These are phyloP conservation scores for Cladosporium sp. DNA, from an alignment of 2,329 filamentous ascomycete species.

Conservation along the genomic window DNA sequence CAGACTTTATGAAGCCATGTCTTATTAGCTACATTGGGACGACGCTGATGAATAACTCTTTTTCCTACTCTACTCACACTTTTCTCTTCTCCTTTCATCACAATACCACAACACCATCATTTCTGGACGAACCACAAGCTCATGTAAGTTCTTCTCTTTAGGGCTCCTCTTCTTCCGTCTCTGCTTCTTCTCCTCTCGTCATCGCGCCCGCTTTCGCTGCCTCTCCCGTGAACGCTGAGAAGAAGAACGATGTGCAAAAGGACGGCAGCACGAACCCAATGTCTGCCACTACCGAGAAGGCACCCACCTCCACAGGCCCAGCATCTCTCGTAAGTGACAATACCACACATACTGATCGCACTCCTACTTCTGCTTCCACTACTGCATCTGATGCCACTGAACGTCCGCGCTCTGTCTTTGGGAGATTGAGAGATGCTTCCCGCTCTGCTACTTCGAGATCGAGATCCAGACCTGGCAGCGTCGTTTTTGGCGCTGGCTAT, in stretches of 20 bases:
- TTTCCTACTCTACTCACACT: constrained; percentile 5
- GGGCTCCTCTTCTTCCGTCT: constrained; percentile 12
- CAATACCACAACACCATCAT: too few relatives aligned
- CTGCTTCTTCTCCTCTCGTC: constrained; percentile 10
- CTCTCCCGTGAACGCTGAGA: neutral
- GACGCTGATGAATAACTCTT: constrained; percentile 8
- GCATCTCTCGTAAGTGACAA: neutral
- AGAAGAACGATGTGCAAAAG: too few relatives aligned
- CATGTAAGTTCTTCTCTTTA: constrained; percentile 24
- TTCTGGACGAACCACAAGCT: constrained; percentile 20
- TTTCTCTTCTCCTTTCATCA: constrained; percentile 7
- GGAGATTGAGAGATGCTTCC: neutral
- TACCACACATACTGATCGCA: neutral
- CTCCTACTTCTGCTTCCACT: neutral
- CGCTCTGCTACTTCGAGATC: neutral
- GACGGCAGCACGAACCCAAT: neutral
- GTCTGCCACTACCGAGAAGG: neutral
- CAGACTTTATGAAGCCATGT: too few relatives aligned
- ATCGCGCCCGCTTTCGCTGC: constrained; percentile 1
- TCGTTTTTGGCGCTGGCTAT: neutral
- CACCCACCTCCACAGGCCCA: neutral
- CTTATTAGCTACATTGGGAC: constrained; percentile 16
- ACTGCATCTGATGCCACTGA: neutral
- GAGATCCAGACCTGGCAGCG: neutral
- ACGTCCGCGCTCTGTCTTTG: constrained; percentile 2